Percentiles rank a stretch among this genome's conserved stretches.
Conservation (phyloP, 192 early-diverging fungal genomes). For the Gigaspora rosea region DNA sequence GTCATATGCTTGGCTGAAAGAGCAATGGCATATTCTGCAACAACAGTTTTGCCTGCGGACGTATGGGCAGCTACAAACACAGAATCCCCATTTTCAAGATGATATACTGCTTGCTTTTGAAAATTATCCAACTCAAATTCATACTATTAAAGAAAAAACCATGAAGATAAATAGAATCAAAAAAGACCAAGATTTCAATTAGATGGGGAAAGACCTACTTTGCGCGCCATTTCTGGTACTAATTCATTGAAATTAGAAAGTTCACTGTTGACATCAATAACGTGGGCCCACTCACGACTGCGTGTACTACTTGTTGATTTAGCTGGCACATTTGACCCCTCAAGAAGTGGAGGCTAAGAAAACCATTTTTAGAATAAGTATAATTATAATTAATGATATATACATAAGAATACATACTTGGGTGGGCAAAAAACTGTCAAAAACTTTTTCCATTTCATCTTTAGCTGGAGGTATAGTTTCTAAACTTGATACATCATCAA, state of each 20-base stretch:
- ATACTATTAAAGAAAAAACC: constrained; percentile 50
- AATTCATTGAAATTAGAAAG: constrained; percentile 90
- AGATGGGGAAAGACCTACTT: constrained; percentile 41
- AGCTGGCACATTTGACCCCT: constrained; percentile 19
- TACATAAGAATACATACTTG: constrained; percentile 17
- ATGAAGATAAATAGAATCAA: neutral
- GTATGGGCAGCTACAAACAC: constrained; percentile 99
- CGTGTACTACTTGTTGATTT: constrained; percentile 31
- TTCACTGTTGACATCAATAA: constrained; percentile 81
- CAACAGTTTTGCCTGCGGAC: constrained; percentile 97
- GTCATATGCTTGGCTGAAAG: constrained; percentile 69
- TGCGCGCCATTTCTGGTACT: constrained; percentile 86
- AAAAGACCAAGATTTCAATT: neutral
- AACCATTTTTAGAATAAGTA: neutral
- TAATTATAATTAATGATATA: neutral
- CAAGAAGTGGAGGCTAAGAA: constrained; percentile 15
- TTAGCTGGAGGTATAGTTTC: neutral
- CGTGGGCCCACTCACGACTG: constrained; percentile 87
- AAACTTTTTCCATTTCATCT: constrained; percentile 19
- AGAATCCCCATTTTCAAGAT: constrained; percentile 90
- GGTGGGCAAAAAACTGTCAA: constrained; percentile 39
- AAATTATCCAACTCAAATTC: constrained; percentile 96
- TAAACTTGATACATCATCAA: too few relatives aligned
- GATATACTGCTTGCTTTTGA: constrained; percentile 96
- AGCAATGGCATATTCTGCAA: constrained; percentile 98